Evolutionary conservation across 2,329 filamentous ascomycete genomes (phyloP), one percentile per base, ranked within the genome.

Genomic region (Conoideocrella luteorostrata): DNA sequence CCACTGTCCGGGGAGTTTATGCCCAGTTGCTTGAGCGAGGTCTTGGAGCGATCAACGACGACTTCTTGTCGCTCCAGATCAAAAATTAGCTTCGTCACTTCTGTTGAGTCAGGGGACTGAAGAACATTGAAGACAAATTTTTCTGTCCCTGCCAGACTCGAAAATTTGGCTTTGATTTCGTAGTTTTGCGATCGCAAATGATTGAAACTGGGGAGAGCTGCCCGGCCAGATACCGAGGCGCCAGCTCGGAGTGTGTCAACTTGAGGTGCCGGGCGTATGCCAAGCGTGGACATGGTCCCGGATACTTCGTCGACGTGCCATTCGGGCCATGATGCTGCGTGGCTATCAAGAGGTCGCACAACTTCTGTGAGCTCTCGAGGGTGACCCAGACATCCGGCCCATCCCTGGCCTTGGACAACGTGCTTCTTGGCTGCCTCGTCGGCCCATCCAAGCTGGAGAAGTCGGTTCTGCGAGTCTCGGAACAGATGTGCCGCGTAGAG

Each of bases 401-500:
- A 51, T 13, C 47, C 49, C 20, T 51, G 49, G 15, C 6, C 24
- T 13, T 40, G 44, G 12, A 51, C 38, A 11, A 44, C 20, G 13
- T 41, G 28, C 36, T 45, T 30, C 21, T 45, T 50, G 2, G 49
- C 49, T 5, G 45, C 24, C 41, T 51, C 47, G 24, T 51, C 49
- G 3, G 48, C 50, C 50, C 47, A 52, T 7, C 50, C 50, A n/a
- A 52, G 48, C 39, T 52, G 50, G 6, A 52, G 33, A 11, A 50
- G 17, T 3, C 50, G 39, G 22, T 41, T 36, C 20, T 43, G 7
- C 12, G 44, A 44, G 29, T 55, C 54, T 22, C 43, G 42, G 48
- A 56, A 54, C 4, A 53, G 39, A 44, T 56, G 53, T 4, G 46
- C 50, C 5, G 54, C 54, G 43, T 56, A 54, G 10, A 52, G 30